These are phyloP conservation scores for Lactifluus echinatus DNA, from an alignment of 768 basidiomycete genomes.

Conservation along the genomic window DNA sequence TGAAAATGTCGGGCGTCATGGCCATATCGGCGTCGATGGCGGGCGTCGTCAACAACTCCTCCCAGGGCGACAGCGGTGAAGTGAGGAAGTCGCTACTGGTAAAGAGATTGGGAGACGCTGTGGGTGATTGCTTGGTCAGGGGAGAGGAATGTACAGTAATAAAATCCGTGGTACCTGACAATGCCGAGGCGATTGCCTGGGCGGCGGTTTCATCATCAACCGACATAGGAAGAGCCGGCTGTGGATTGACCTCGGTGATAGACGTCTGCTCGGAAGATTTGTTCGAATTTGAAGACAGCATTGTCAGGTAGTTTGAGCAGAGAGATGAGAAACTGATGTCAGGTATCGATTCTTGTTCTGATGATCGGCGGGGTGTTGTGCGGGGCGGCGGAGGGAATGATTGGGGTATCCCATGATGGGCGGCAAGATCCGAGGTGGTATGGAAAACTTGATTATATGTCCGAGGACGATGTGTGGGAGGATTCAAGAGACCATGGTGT, in stretches of 20 bases:
- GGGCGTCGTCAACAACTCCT: constrained; percentile 38
- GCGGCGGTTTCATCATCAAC: constrained; percentile 10
- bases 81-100: constrained; percentile 38
- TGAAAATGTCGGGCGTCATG: constrained; percentile 32
- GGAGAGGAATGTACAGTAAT: too few species aligned
- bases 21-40: constrained; percentile 29
- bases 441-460: constrained; percentile 55
- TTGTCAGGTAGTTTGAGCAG: constrained; percentile 56
- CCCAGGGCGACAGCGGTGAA: constrained; percentile 41
- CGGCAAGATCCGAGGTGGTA: constrained; percentile 57
- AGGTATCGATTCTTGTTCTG: constrained; percentile 29
- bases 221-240: constrained; percentile 16
- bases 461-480: constrained; percentile 49
- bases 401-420: constrained; percentile 74
- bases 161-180: constrained; percentile 9
- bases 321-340: constrained; percentile 42
- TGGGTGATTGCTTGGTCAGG: background rate
- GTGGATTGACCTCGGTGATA: constrained; percentile 21
- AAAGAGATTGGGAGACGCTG: constrained; percentile 35
- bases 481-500: constrained; percentile 54
- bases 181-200: constrained; percentile 15
- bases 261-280: constrained; percentile 32
- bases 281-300: constrained; percentile 53
- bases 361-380: constrained; percentile 39
- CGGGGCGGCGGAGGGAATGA: constrained; percentile 60